Conservation (phyloP, 1,139 yeast species). For the Pichia cactophila region DNA sequence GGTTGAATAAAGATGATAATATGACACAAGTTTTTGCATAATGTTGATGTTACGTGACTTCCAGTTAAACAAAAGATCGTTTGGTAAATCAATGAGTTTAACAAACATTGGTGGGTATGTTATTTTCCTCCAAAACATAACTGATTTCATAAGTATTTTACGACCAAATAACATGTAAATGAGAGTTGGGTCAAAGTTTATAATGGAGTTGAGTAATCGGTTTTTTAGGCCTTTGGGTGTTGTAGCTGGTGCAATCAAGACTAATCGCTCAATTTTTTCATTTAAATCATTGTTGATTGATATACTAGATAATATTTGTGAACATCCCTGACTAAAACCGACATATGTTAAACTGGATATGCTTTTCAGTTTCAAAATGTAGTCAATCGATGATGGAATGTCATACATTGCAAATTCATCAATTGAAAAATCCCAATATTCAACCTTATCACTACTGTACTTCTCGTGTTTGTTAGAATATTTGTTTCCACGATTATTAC, state of each 20-base stretch:
- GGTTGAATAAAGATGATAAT: slow-evolving; percentile 80
- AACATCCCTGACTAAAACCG: slow-evolving; percentile 89
- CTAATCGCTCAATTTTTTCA: slow-evolving; percentile 57
- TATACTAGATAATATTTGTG: slow-evolving; percentile 80
- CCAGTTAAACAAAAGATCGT: slow-evolving; percentile 72
- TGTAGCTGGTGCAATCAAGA: slow-evolving; percentile 75
- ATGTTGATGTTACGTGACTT: slow-evolving; percentile 57
- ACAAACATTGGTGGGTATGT: slow-evolving; percentile 80
- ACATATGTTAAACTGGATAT: slow-evolving; percentile 49
- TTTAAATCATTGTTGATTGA: slow-evolving; percentile 66
- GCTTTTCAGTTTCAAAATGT: slow-evolving; percentile 44
- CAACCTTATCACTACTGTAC: slow-evolving; percentile 33
- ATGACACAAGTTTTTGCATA: slow-evolving; percentile 67
- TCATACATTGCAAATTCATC: slow-evolving; percentile 83
- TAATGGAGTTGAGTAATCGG: slow-evolving; percentile 63
- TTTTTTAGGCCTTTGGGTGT: slow-evolving; percentile 84
- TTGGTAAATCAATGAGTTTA: slow-evolving; percentile 62
- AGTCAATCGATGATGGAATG: slow-evolving; percentile 67
- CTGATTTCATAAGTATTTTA: slow-evolving; percentile 64
- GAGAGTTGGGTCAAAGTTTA: slow-evolving; percentile 72
- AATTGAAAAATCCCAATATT: slow-evolving; percentile 78
- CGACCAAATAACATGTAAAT: slow-evolving; percentile 71
- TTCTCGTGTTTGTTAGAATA: slow-evolving; percentile 42
- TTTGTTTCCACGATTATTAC: slow-evolving; percentile 86
- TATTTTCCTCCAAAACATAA: slow-evolving; percentile 74